A percentile compares a stretch with the other conserved stretches of the same genome.
Conservation (phyloP, 2,329 filamentous ascomycete genomes). For the Incumbomyces lentus region DNA sequence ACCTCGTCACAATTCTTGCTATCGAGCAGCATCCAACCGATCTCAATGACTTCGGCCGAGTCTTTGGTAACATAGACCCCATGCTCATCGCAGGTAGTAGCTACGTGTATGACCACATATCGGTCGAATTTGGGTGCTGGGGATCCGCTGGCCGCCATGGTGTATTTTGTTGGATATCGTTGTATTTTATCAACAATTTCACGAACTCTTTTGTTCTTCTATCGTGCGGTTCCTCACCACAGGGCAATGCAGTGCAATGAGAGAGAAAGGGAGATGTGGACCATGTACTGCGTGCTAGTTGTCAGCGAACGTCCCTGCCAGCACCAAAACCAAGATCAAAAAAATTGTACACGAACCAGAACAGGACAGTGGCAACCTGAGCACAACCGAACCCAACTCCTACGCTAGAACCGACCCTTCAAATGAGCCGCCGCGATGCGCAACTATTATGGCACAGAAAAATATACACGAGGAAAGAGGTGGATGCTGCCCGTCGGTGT, state of each 20-base stretch:
- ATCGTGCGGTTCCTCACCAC: neutral
- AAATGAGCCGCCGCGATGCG: constrained; percentile 6
- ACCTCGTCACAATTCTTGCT: constrained; percentile 90
- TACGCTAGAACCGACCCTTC: constrained; percentile 6
- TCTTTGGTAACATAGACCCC: constrained; percentile 99
- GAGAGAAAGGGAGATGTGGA: neutral
- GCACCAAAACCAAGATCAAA: neutral
- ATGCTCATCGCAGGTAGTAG: constrained; percentile 97
- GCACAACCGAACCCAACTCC: constrained; percentile 8
- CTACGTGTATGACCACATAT: constrained; percentile 96
- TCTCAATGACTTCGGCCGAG: constrained; percentile 96
- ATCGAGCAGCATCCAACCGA: constrained; percentile 94
- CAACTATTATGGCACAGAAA: constrained; percentile 7
- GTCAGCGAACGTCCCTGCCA: neutral
- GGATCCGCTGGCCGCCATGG: constrained; percentile 37
- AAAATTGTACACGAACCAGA: neutral
- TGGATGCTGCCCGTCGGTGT: constrained; percentile 20
- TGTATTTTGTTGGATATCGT: constrained; percentile 9
- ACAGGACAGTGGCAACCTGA: constrained; percentile 5
- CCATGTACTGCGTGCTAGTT: constrained; percentile 2
- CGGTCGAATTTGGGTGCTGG: constrained; percentile 72
- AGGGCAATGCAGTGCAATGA: neutral
- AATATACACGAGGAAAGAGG: constrained; percentile 19
- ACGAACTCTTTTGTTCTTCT: constrained; percentile 22
- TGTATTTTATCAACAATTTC: constrained; percentile 14